Evolutionary conservation across 2,329 filamentous ascomycete genomes (phyloP).

Genomic region (Aspergillus carbonarius): DNA sequence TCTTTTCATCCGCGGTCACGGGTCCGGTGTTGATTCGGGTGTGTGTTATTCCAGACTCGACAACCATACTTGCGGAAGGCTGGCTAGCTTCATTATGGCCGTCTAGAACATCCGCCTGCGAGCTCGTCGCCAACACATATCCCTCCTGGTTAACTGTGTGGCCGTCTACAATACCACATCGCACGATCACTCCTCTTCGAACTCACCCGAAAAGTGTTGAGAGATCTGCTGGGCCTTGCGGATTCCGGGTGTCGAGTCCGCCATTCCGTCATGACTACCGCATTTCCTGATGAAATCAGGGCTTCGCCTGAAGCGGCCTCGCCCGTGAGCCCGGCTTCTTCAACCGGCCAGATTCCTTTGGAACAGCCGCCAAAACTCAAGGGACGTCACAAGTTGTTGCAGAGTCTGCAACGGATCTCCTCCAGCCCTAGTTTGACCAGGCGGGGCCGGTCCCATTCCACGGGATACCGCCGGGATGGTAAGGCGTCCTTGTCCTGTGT

Average conservation of each 20-base stretch:
- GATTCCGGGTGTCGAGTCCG: background rate
- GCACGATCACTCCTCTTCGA: background rate
- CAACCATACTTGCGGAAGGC: constrained; percentile 9
- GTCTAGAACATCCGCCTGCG: constrained; percentile 13
- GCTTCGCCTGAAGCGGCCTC: constrained; percentile 34
- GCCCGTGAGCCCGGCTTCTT: constrained; percentile 35
- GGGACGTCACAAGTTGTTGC: constrained; percentile 67
- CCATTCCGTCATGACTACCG: constrained; percentile 30
- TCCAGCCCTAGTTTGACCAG: constrained; percentile 72
- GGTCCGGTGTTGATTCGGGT: constrained; percentile 8
- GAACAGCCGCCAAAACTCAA: constrained; percentile 60
- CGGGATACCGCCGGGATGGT: constrained; percentile 62
- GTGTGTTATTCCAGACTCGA: constrained; percentile 1
- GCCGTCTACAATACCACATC: background rate
- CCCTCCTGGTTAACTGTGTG: background rate
- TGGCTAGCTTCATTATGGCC: constrained; percentile 16
- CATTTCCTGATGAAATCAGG: constrained; percentile 29
- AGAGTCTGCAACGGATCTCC: constrained; percentile 75
- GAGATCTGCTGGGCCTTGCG: background rate
- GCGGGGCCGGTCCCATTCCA: constrained; percentile 63
- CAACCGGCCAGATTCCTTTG: constrained; percentile 36
- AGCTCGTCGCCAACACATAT: constrained; percentile 10
- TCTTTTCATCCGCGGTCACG: constrained; percentile 8
- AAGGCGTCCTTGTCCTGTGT: constrained; percentile 67
- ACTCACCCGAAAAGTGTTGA: background rate